Evolutionary conservation across 2,329 filamentous ascomycete genomes (phyloP).

Genomic region (Phialocephala subalpina): DNA sequence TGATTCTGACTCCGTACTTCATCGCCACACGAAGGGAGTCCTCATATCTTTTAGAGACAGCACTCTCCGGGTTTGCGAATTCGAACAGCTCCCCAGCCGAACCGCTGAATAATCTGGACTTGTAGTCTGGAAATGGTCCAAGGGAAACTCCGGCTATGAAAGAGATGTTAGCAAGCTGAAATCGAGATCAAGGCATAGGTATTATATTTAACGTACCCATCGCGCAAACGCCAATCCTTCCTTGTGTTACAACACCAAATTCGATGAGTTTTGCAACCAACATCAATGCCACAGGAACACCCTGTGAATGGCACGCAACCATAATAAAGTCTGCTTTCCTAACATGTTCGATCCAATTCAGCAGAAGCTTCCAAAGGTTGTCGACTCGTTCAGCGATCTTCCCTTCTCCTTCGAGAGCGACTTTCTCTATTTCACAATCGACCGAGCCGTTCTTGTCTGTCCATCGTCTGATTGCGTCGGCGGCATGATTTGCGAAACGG

Average conservation of each 20-base stretch:
- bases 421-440: slow-evolving; percentile 88
- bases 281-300: slow-evolving; percentile 93
- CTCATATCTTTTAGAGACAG: slow-evolving; percentile 83
- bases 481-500: slow-evolving; percentile 88
- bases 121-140: slow-evolving; percentile 92
- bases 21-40: slow-evolving; percentile 77
- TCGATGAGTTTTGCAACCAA: slow-evolving; percentile 91
- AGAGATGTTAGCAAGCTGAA: not conserved
- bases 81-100: slow-evolving; percentile 96
- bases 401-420: slow-evolving; percentile 93
- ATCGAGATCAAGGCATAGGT: no score
- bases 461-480: slow-evolving; percentile 85
- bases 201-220: slow-evolving; percentile 67
- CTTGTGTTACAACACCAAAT: slow-evolving; percentile 80
- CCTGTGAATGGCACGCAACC: slow-evolving; percentile 94
- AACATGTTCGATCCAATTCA: slow-evolving; percentile 95
- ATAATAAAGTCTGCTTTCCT: slow-evolving; percentile 88
- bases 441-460: slow-evolving; percentile 75
- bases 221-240: slow-evolving; percentile 85
- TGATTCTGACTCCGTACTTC: slow-evolving; percentile 80
- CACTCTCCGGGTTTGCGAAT: slow-evolving; percentile 83
- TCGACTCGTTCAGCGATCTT: slow-evolving; percentile 90
- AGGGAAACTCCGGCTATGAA: slow-evolving; percentile 86
- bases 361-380: slow-evolving; percentile 89
- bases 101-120: slow-evolving; percentile 86